Conservation (phyloP, 352 stramenopile species). For the Blastocystis sp. region DNA sequence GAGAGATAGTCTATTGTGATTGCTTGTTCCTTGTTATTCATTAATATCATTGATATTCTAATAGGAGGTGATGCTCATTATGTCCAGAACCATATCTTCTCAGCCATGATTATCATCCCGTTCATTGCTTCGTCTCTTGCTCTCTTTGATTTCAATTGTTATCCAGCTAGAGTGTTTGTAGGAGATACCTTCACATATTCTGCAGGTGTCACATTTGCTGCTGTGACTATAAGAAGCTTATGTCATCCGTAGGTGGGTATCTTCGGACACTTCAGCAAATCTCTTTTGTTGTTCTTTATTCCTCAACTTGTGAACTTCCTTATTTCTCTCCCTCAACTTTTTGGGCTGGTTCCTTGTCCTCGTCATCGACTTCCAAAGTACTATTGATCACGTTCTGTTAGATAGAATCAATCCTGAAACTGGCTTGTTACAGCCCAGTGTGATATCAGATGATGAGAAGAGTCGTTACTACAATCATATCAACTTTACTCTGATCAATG, state of each 20-base stretch:
- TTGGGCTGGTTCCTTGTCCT: constrained; percentile 92
- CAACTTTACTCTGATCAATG: constrained; percentile 80
- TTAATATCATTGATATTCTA: constrained; percentile 89
- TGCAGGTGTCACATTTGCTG: constrained; percentile 94
- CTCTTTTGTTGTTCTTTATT: constrained; percentile 91
- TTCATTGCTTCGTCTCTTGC: constrained; percentile 82
- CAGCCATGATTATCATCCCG: constrained; percentile 88
- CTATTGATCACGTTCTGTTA: background rate
- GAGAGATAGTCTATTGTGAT: constrained; percentile 70
- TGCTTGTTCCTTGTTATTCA: constrained; percentile 82
- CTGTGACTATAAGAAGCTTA: constrained; percentile 63
- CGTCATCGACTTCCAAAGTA: constrained; percentile 87
- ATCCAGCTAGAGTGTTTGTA: constrained; percentile 90
- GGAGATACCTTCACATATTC: constrained; percentile 99
- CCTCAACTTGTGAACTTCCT: constrained; percentile 96
- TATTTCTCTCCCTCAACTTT: constrained; percentile 91
- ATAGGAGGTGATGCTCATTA: constrained; percentile 64
- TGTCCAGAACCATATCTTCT: constrained; percentile 81
- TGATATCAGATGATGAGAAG: constrained; percentile 2
- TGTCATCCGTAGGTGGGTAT: constrained; percentile 69
- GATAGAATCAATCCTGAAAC: constrained; percentile 30
- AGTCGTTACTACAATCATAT: constrained; percentile 69
- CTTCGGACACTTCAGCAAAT: constrained; percentile 94
- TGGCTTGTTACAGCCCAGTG: background rate
- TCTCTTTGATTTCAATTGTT: constrained; percentile 92